These are phyloP conservation scores for Tetrapisispora taiwanensis DNA, from an alignment of 805 yeast species.

Conservation along the genomic window DNA sequence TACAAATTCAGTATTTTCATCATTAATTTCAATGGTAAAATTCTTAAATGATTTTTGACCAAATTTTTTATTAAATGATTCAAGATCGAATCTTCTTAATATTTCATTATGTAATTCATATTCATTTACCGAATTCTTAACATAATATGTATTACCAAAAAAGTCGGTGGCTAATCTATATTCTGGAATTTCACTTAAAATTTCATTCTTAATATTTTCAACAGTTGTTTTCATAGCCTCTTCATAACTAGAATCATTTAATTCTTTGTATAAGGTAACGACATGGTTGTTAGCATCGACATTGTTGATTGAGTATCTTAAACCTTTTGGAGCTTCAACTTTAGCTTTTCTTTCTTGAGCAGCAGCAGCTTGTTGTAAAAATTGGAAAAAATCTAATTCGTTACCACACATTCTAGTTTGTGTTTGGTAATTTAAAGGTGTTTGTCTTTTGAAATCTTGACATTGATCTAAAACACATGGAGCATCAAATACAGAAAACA, in stretches of 20 bases:
- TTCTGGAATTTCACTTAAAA: conserved; percentile 8
- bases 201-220: neutral
- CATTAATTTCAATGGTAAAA: conserved; percentile 17
- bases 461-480: conserved; percentile 18
- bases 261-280: conserved; percentile 2
- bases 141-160: conserved; percentile 24
- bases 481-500: conserved; percentile 15
- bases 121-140: conserved; percentile 20
- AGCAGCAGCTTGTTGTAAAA: neutral
- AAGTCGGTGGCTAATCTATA: conserved; percentile 18
- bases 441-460: neutral
- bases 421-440: conserved; percentile 3
- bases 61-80: conserved; percentile 1
- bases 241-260: conserved; percentile 5
- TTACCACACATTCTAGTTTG: conserved; percentile 8
- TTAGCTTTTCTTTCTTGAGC: neutral
- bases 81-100: conserved; percentile 11
- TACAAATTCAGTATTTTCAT: conserved; percentile 16
- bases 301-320: neutral
- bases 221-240: conserved; percentile 7
- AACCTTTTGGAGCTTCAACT: neutral
- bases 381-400: conserved; percentile 1
- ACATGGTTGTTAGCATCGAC: neutral
- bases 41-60: conserved; percentile 12
- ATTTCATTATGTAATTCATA: conserved; percentile 14